A percentile compares a stretch with the other conserved stretches of the same genome.
Conservation (phyloP, 768 basidiomycete species). For the Leccinum sublutescens region DNA sequence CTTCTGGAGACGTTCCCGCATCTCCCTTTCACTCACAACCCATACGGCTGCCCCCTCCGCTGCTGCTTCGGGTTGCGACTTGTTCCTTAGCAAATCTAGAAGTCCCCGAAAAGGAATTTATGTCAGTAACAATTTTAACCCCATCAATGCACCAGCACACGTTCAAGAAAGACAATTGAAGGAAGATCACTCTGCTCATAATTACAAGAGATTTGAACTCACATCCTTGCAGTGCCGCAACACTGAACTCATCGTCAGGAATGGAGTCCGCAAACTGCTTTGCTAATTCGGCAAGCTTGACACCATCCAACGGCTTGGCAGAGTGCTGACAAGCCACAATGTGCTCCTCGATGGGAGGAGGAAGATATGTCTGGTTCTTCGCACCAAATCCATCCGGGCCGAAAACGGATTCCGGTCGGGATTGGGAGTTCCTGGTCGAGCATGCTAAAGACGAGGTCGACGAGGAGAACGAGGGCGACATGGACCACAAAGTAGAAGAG, state of each 20-base stretch:
- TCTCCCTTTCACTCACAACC: conserved; percentile 73
- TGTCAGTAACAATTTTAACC: conserved; percentile 28
- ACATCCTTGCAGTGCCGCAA: conserved; percentile 91
- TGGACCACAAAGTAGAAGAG: conserved; percentile 47
- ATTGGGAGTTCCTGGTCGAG: conserved; percentile 30
- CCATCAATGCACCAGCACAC: conserved; percentile 22
- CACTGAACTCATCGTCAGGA: conserved; percentile 84
- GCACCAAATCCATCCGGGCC: conserved; percentile 42
- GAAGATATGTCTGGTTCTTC: conserved; percentile 58
- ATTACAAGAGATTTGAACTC: conserved; percentile 38
- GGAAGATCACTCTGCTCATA: background rate
- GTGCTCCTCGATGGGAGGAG: conserved; percentile 63
- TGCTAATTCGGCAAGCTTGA: conserved; percentile 65
- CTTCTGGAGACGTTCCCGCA: conserved; percentile 67
- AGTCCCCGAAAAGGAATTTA: background rate
- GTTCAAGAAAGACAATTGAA: conserved; percentile 17
- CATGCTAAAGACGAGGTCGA: conserved; percentile 39
- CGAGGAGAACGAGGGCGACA: conserved; percentile 45
- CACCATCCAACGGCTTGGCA: conserved; percentile 62
- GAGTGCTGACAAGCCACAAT: conserved; percentile 58
- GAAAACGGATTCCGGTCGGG: conserved; percentile 18
- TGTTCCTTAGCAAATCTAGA: conserved; percentile 78
- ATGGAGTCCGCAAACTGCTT: conserved; percentile 78
- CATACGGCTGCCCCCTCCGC: conserved; percentile 65
- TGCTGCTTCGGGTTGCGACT: conserved; percentile 76